A percentile compares a stretch with the other conserved stretches of the same genome.
Evolutionary conservation across 2,329 filamentous ascomycete species (phyloP).

Genomic region (Sporothrix curviconia): DNA sequence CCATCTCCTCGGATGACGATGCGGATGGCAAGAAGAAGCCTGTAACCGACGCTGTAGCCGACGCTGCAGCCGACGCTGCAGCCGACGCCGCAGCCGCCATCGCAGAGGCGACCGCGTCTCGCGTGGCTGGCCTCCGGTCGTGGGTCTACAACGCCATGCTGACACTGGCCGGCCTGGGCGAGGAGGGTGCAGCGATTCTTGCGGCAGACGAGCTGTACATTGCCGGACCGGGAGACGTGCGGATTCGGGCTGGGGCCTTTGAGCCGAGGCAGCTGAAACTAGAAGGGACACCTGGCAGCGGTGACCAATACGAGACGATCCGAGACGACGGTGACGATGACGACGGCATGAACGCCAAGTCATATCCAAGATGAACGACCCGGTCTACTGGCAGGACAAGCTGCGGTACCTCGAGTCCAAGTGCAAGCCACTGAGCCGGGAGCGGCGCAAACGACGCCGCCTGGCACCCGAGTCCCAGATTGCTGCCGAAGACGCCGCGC

Average conservation of each 20-base stretch:
- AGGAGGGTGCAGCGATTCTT: constrained; percentile 9
- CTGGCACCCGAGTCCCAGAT: not conserved
- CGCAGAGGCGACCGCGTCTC: not conserved
- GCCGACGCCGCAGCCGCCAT: not conserved
- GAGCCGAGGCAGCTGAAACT: not conserved
- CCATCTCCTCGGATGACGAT: constrained; percentile 11
- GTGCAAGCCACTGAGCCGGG: constrained; percentile 14
- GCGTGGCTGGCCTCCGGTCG: constrained; percentile 4
- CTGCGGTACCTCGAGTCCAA: constrained; percentile 11
- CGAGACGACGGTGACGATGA: not conserved
- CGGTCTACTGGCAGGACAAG: constrained; percentile 14
- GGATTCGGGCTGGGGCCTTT: not conserved
- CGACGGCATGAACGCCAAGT: not conserved
- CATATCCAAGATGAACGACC: not conserved
- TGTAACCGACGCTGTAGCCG: not conserved
- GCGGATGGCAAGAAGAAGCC: not conserved
- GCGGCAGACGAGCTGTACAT: constrained; percentile 14
- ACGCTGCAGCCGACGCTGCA: not conserved
- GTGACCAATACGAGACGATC: too few species aligned
- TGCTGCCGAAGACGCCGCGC: not conserved
- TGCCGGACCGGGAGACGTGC: constrained; percentile 15
- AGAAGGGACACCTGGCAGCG: too few species aligned
- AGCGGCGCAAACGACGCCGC: constrained; percentile 9
- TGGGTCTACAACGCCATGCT: constrained; percentile 16
- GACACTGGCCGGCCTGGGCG: constrained; percentile 9